Evolutionary conservation across 352 stramenopile species (phyloP).

Genomic region (Phytophthora cryptogea): DNA sequence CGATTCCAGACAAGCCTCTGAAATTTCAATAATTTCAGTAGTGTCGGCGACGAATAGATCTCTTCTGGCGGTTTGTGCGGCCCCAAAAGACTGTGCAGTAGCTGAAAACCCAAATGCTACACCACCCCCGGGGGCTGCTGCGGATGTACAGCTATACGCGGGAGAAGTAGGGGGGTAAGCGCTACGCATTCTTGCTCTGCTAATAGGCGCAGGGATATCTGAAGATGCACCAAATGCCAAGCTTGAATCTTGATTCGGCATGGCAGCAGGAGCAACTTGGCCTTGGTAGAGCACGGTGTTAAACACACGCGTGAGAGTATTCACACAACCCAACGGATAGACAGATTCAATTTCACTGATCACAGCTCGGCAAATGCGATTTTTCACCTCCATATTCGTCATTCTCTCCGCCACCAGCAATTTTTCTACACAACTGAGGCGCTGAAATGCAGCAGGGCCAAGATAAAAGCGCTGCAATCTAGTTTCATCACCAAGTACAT

Average conservation of each 20-base stretch:
- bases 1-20: not conserved
- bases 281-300: constrained; percentile 38
- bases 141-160: not conserved
- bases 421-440: constrained; percentile 45
- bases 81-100: constrained; percentile 7
- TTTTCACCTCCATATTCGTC: constrained; percentile 12
- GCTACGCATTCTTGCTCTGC: constrained; percentile 1
- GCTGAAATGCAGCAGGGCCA: constrained; percentile 30
- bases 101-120: not conserved
- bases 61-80: not conserved
- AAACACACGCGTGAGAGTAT: constrained; percentile 30
- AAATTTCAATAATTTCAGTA: constrained; percentile 2
- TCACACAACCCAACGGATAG: constrained; percentile 15
- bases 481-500: constrained; percentile 42
- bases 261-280: constrained; percentile 20
- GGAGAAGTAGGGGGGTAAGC: not conserved
- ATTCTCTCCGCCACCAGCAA: constrained; percentile 44
- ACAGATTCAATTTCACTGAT: constrained; percentile 33
- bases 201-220: not conserved
- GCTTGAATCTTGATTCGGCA: not conserved
- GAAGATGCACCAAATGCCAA: not conserved
- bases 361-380: constrained; percentile 36
- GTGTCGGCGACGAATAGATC: not conserved
- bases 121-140: constrained; percentile 1
- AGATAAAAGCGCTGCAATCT: constrained; percentile 35